phyloP scores from a whole-genome alignment of 257 asterid genomes.

The Scutellaria minor region DNA sequence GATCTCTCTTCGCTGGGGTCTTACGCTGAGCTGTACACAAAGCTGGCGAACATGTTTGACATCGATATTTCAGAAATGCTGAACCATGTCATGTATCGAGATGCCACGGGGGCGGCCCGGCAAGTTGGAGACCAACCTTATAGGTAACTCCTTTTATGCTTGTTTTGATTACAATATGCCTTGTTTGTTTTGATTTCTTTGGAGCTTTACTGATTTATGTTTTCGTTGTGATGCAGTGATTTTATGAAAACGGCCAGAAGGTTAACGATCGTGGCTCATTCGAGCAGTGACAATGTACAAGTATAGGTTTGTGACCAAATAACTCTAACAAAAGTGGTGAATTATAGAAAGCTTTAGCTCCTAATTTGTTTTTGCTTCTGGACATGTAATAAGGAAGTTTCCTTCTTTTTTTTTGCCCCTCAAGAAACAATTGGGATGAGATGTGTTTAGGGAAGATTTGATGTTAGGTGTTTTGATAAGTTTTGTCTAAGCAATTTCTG shows the following conservation, averaged over 20 bases:
- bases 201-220: not conserved
- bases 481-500: slow-evolving; percentile 4
- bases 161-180: not conserved
- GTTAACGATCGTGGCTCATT: slow-evolving; percentile 62
- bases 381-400: not conserved
- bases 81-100: slow-evolving; percentile 61
- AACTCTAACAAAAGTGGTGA: slow-evolving; percentile 38
- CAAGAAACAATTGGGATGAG: not conserved
- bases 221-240: slow-evolving; percentile 51
- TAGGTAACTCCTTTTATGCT: slow-evolving; percentile 48
- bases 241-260: slow-evolving; percentile 61
- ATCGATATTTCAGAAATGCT: slow-evolving; percentile 55
- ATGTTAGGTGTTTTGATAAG: slow-evolving; percentile 3
- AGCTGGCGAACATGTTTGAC: slow-evolving; percentile 66
- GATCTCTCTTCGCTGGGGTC: slow-evolving; percentile 71
- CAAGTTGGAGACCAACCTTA: slow-evolving; percentile 72
- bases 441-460: slow-evolving; percentile 27
- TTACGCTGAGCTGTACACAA: slow-evolving; percentile 63
- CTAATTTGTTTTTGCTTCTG: slow-evolving; percentile 11
- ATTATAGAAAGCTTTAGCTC: slow-evolving; percentile 38
- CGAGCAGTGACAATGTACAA: slow-evolving; percentile 60
- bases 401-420: not conserved
- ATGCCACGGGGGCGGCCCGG: slow-evolving; percentile 54
- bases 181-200: not conserved
- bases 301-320: slow-evolving; percentile 38